Percentiles rank a stretch among this genome's conserved stretches.
Evolutionary conservation across 2,329 filamentous ascomycete species (phyloP).

Genomic region (Trichothecium sympodiale): DNA sequence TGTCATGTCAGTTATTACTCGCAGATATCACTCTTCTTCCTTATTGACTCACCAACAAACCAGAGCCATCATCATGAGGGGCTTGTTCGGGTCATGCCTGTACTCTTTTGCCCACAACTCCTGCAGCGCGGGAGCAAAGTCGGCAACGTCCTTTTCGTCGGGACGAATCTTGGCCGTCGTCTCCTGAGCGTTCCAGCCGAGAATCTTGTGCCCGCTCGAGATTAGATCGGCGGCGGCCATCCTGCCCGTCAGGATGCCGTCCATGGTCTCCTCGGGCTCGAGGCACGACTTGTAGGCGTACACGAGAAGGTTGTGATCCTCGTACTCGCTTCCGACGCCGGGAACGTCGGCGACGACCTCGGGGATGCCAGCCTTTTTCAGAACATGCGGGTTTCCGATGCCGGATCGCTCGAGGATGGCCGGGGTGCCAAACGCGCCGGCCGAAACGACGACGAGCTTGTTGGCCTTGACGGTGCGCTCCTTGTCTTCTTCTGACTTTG

Average conservation of each 20-base stretch:
- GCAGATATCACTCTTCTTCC: neutral
- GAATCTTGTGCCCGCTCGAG: slow-evolving; percentile 24
- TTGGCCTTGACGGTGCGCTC: slow-evolving; percentile 19
- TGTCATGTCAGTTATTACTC: neutral
- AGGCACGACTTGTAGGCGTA: slow-evolving; percentile 34
- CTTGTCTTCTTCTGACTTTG: neutral
- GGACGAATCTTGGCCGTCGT: slow-evolving; percentile 43
- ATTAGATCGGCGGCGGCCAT: slow-evolving; percentile 33
- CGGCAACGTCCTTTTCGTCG: slow-evolving; percentile 35
- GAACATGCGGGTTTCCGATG: slow-evolving; percentile 25
- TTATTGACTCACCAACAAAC: slow-evolving; percentile 13
- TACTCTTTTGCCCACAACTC: slow-evolving; percentile 46
- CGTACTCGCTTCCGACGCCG: slow-evolving; percentile 11
- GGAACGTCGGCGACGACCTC: slow-evolving; percentile 9
- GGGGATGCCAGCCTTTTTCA: slow-evolving; percentile 9
- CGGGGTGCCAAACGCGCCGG: slow-evolving; percentile 32
- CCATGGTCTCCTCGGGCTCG: slow-evolving; percentile 26
- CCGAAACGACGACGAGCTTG: slow-evolving; percentile 33
- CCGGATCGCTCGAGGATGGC: slow-evolving; percentile 41
- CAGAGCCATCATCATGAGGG: slow-evolving; percentile 30
- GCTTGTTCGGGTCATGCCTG: slow-evolving; percentile 26
- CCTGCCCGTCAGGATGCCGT: slow-evolving; percentile 38
- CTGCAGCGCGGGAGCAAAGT: slow-evolving; percentile 40
- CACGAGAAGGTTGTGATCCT: slow-evolving; percentile 43
- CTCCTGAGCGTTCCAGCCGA: slow-evolving; percentile 47